Percentiles rank a stretch among this genome's conserved stretches.
Evolutionary conservation across 192 early-diverging fungal genomes (phyloP).

Genomic region (Rhizoclosmatium sp.): DNA sequence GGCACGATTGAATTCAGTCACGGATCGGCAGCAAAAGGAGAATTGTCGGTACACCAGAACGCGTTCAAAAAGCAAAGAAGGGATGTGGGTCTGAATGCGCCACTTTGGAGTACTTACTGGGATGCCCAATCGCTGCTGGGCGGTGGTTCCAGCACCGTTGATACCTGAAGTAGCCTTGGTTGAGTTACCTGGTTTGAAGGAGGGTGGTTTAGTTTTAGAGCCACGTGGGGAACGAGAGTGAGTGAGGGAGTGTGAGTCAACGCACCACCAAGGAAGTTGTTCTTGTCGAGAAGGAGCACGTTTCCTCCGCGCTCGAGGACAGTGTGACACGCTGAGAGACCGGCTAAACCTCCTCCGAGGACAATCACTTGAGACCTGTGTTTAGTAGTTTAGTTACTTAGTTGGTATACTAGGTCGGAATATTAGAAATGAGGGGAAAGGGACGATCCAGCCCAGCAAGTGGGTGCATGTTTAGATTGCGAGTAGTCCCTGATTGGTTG

Average conservation of each 20-base stretch:
- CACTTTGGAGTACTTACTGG: constrained; percentile 48
- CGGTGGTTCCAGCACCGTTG: constrained; percentile 90
- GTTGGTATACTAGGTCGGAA: background rate
- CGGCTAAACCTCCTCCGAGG: constrained; percentile 90
- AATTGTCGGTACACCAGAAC: background rate
- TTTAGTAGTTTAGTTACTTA: background rate
- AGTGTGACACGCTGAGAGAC: constrained; percentile 82
- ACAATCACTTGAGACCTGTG: constrained; percentile 67
- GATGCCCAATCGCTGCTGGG: constrained; percentile 73
- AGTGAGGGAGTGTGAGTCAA: background rate
- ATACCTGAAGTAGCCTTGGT: constrained; percentile 98
- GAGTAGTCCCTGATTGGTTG: too few relatives aligned
- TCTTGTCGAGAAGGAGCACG: constrained; percentile 87
- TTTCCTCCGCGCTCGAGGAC: constrained; percentile 84
- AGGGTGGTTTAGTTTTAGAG: background rate
- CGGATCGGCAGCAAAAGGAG: background rate
- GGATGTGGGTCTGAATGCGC: background rate
- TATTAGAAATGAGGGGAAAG: too few relatives aligned
- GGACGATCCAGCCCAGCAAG: too few relatives aligned
- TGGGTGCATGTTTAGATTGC: too few relatives aligned
- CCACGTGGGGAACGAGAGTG: background rate
- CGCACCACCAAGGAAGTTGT: constrained; percentile 82
- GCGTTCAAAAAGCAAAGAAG: constrained; percentile 19
- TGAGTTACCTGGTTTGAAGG: constrained; percentile 77
- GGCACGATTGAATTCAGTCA: background rate